phyloP scores from a whole-genome alignment of 129 eudicot genomes.

The Artemisia argyi region DNA sequence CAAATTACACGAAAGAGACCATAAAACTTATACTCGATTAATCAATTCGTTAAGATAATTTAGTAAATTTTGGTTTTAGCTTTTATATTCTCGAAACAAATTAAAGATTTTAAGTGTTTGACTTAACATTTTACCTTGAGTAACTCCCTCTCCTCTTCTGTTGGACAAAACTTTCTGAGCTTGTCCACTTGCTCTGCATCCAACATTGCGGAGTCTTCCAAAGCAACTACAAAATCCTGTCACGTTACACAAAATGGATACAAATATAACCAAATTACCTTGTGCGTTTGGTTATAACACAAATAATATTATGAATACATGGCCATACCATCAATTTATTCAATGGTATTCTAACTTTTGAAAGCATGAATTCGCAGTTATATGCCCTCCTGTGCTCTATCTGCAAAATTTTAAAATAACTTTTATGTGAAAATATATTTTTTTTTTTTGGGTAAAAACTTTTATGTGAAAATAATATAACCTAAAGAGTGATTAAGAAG shows the following conservation, averaged over 20 bases:
- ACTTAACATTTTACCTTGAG: conserved; percentile 57
- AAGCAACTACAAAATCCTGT: conserved; percentile 74
- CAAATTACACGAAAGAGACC: neutral
- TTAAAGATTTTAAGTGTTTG: conserved; percentile 2
- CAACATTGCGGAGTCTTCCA: conserved; percentile 79
- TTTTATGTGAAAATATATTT: neutral
- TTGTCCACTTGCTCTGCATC: conserved; percentile 95
- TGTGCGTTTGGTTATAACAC: too few relatives aligned
- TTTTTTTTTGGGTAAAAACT: too few relatives aligned
- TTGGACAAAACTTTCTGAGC: conserved; percentile 94
- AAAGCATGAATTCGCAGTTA: conserved; percentile 96
- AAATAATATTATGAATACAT: neutral
- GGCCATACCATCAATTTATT: conserved; percentile 75
- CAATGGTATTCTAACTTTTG: conserved; percentile 83
- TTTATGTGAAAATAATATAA: neutral
- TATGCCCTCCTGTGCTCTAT: conserved; percentile 85
- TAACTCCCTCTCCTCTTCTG: conserved; percentile 88
- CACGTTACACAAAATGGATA: conserved; percentile 21
- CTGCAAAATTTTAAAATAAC: conserved; percentile 35
- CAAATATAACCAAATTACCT: neutral
- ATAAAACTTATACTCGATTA: conserved; percentile 14
- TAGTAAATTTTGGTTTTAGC: neutral
- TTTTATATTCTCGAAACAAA: too few relatives aligned
- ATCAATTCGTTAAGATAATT: too few relatives aligned
- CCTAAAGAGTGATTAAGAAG: neutral